A percentile compares a stretch with the other conserved stretches of the same genome.
phyloP scores from a whole-genome alignment of 2,329 filamentous ascomycete genomes.

The Diaporthe sp. region DNA sequence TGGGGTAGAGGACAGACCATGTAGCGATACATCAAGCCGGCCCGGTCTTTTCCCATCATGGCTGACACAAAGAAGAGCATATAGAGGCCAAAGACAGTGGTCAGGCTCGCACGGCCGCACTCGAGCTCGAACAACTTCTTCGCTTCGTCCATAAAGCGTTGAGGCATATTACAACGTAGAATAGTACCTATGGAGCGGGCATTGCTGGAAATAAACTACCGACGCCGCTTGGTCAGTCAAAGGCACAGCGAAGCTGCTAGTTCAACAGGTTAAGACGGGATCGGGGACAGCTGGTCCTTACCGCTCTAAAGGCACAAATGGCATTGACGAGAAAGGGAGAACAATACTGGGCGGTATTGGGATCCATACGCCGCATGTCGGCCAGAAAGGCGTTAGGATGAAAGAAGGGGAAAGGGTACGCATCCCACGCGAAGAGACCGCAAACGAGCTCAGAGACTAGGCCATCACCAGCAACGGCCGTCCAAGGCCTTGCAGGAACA shows the following conservation, averaged over 20 bases:
- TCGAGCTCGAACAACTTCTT: slow-evolving; percentile 16
- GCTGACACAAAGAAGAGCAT: slow-evolving; percentile 13
- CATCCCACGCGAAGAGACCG: background rate
- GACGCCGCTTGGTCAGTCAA: background rate
- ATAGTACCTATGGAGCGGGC: background rate
- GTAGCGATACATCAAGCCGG: slow-evolving; percentile 22
- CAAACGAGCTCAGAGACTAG: slow-evolving; percentile 12
- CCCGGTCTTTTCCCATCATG: slow-evolving; percentile 18
- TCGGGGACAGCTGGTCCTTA: background rate
- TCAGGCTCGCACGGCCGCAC: slow-evolving; percentile 1
- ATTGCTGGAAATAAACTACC: background rate
- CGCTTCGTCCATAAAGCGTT: slow-evolving; percentile 3
- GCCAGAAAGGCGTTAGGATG: background rate
- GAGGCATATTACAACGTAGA: background rate
- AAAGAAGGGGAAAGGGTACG: background rate
- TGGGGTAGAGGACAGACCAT: background rate
- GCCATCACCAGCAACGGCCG: slow-evolving; percentile 3
- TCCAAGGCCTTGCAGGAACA: slow-evolving; percentile 9
- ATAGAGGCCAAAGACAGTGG: slow-evolving; percentile 10
- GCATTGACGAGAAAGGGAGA: slow-evolving; percentile 15
- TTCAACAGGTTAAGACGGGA: background rate
- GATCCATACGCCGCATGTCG: slow-evolving; percentile 1
- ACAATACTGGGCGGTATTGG: slow-evolving; percentile 1
- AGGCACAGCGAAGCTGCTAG: too few relatives aligned
- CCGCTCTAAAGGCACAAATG: slow-evolving; percentile 15